Evolutionary conservation across 1,284 basidiomycete genomes (phyloP), one percentile per base, ranked within the genome.

Genomic region (Ustilago trichophora): DNA sequence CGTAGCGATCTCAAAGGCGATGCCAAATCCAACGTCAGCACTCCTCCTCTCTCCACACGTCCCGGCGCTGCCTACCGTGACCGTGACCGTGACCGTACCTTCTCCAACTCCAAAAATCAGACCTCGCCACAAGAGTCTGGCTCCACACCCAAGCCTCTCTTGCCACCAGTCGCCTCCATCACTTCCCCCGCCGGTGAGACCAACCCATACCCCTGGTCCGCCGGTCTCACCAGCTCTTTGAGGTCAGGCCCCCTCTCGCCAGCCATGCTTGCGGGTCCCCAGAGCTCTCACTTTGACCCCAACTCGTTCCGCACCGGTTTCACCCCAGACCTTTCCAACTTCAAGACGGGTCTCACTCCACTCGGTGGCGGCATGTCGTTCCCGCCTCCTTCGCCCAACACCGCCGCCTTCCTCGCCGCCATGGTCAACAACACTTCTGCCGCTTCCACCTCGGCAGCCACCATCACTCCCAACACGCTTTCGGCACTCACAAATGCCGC

Each of bases 211-310:
- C 75, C 75, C 11, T 77, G 75, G 75, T 53, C 60, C 11, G 51
- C 50, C 10, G 45, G 51, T 21, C 49, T 75, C 29, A 58, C 69
- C 22, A 60, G 89, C 81, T 93, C 92, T 1, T 87, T 97, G 25
- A 87, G 94, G 40, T 87, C 92, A 0, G 94, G 94, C 6, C 94
- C 93, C 1, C 87, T 97, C 33, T 92, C 90, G 7, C 93, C 94
- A 32, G 93, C 94, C 57, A 95, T 97, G 91, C 89, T 97, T 56
- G 89, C 91, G 27, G 93, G 91, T 13, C 93, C 93, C 2, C 88
- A 81, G 73, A 75, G 75, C 57, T 68, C 51, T 67, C 69, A 76
- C 75, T 94, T 92, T 78, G 92, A 94, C 77, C 87, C 89, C 35
- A 82, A 87, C 72, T 75, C 80, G 29, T 85, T 85, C 65, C 76